phyloP scores from a whole-genome alignment of 2,329 filamentous ascomycete species.

The Orbilia ellipsospora region DNA sequence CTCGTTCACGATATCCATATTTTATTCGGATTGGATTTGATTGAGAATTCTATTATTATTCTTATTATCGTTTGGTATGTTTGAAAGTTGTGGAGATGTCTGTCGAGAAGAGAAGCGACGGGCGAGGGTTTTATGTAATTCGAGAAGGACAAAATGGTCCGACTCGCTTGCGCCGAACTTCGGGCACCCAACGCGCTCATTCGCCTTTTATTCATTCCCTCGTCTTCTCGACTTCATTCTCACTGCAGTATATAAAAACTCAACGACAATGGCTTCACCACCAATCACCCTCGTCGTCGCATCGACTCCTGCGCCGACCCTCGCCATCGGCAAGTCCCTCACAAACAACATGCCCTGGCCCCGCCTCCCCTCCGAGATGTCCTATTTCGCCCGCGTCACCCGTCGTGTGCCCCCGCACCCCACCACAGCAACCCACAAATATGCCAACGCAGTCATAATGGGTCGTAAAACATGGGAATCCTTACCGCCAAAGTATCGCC shows the following conservation, averaged over 20 bases:
- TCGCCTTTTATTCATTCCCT: slow-evolving; percentile 1
- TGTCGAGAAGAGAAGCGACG: background rate
- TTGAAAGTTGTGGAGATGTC: background rate
- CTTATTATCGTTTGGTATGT: background rate
- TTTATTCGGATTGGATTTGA: too few species aligned
- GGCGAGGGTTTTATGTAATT: background rate
- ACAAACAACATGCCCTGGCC: slow-evolving; percentile 87
- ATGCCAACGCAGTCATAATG: slow-evolving; percentile 88
- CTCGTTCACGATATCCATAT: slow-evolving; percentile 31
- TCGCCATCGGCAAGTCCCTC: slow-evolving; percentile 80
- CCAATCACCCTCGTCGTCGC: slow-evolving; percentile 92
- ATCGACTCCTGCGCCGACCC: slow-evolving; percentile 77
- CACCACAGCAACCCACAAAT: slow-evolving; percentile 58
- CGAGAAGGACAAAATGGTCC: slow-evolving; percentile 8
- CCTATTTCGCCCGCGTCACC: slow-evolving; percentile 91
- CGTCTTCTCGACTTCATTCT: background rate
- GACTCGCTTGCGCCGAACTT: slow-evolving; percentile 22
- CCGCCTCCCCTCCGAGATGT: slow-evolving; percentile 88
- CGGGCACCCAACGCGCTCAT: slow-evolving; percentile 16
- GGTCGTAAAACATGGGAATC: slow-evolving; percentile 96
- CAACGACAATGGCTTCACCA: slow-evolving; percentile 58
- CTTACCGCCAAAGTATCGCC: slow-evolving; percentile 81
- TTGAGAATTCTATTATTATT: background rate
- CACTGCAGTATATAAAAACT: slow-evolving; percentile 21
- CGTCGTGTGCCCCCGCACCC: slow-evolving; percentile 68